Base-by-base conservation (phyloP, 306 rosid genomes). In the Lathyrus aphaca region DNA sequence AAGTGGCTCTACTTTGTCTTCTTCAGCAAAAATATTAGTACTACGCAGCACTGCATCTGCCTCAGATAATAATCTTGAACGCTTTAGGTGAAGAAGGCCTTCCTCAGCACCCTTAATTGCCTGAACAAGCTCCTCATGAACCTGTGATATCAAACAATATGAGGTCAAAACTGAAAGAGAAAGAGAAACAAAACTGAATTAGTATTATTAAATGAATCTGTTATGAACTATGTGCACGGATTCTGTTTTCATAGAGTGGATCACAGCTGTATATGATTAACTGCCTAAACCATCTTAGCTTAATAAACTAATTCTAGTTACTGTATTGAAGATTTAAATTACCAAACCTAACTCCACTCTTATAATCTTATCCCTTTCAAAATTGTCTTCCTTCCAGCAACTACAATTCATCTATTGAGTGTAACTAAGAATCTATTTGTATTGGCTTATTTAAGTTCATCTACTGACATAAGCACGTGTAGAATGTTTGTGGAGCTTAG, bases 71-170 rank as follows among this genome's bases (percentile, higher is more conserved):
- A 90, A 74, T 73, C 97, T 78, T 11, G 95, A 83, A 51, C 92
- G 96, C 51, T 94, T 94, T 44, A 94, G 83, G 69, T 82, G 89
- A 80, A 94, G 68, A 73, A 94, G 92, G 43, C 96, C 96, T 79
- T 94, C 97, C 82, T 94, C 96, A 0, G 92, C 90, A 68, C 88
- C 98, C 78, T 86, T 94, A 60, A 90, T 94, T 53, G 86, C 96
- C 77, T 85, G 89, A 64, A 87, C 82, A 73, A 94, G 86, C 85
- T 94, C 98, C 71, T 77, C 92, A 0, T 82, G 83, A 80, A 94
- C 90, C 98, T 93, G 83, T 15, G 53, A 77, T 30, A 17, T 50
- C 27, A 58, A 71, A 49, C 5, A 51, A 39, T 18, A 40, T 11
- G 8, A 13, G 8, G 59, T 55, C 29, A 65, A 65, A 25, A 65